Evolutionary conservation across 371 early-diverging fungal genomes (phyloP).

Genomic region (Zopfochytrium polystomum): DNA sequence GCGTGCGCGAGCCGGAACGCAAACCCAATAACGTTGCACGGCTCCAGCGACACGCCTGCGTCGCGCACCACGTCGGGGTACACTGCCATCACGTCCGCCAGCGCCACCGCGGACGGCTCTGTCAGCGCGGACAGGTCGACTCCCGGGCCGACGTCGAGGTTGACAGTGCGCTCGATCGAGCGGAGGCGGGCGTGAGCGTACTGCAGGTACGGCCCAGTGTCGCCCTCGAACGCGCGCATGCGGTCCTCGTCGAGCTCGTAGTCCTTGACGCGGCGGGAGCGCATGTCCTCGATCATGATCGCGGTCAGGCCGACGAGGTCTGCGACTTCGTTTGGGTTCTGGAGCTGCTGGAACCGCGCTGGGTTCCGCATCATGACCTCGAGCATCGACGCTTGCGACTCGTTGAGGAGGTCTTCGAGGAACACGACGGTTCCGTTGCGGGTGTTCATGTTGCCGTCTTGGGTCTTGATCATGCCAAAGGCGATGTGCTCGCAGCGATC

Average conservation of each 20-base stretch:
- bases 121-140: slow-evolving; percentile 54
- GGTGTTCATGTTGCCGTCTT: slow-evolving; percentile 91
- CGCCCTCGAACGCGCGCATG: too few species aligned
- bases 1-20: slow-evolving; percentile 82
- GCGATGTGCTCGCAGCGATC: too few species aligned
- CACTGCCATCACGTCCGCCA: slow-evolving; percentile 82
- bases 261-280: slow-evolving; percentile 93
- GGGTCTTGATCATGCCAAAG: slow-evolving; percentile 90
- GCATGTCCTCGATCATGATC: slow-evolving; percentile 94
- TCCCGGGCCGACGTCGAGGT: slow-evolving; percentile 3
- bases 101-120: too few species aligned
- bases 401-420: slow-evolving; percentile 95
- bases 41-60: slow-evolving; percentile 74
- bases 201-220: too few species aligned
- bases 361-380: slow-evolving; percentile 90
- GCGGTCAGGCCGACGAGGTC: slow-evolving; percentile 84
- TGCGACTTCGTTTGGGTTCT: slow-evolving; percentile 80
- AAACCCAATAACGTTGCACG: slow-evolving; percentile 91
- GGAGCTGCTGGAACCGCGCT: slow-evolving; percentile 79
- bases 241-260: too few species aligned
- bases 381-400: slow-evolving; percentile 89
- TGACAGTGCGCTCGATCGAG: slow-evolving; percentile 79
- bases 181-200: slow-evolving; percentile 95
- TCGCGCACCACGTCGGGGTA: too few species aligned
- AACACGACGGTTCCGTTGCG: slow-evolving; percentile 98